Evolutionary conservation across 129 eudicot species (phyloP).

Genomic region (Lonicera japonica): DNA sequence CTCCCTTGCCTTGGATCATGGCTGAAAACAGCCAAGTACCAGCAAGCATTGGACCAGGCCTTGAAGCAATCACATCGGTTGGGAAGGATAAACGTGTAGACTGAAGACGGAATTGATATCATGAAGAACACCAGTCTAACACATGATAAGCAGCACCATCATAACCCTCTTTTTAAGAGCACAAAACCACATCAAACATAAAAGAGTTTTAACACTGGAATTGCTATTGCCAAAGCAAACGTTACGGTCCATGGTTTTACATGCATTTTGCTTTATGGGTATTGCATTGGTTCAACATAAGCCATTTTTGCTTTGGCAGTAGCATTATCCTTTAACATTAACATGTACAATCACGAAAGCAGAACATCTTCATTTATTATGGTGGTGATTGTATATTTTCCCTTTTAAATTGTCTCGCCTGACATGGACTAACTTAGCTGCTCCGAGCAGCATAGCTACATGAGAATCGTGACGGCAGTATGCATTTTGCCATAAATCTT

Average conservation of each 20-base stretch:
- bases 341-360: no score
- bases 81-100: conserved; percentile 50
- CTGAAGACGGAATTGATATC: conserved; percentile 41
- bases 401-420: conserved; percentile 45
- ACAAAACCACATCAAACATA: no score
- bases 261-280: no score
- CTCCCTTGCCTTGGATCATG: conserved; percentile 46
- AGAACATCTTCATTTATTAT: background rate
- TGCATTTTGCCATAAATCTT: conserved; percentile 55
- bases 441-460: conserved; percentile 67
- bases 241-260: no score
- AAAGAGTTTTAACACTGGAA: no score
- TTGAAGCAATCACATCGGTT: conserved; percentile 45
- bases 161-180: conserved; percentile 35
- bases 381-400: background rate
- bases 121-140: conserved; percentile 51
- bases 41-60: conserved; percentile 56
- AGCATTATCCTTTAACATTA: background rate
- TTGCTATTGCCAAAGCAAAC: no score
- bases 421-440: conserved; percentile 54
- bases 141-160: conserved; percentile 63
- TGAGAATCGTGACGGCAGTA: conserved; percentile 75
- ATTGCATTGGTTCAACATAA: no score
- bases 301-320: no score
- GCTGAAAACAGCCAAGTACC: conserved; percentile 51